Evolutionary conservation across 1,284 basidiomycete genomes (phyloP), one percentile per base, ranked within the genome.

Genomic region (Wallemia mellicola): DNA sequence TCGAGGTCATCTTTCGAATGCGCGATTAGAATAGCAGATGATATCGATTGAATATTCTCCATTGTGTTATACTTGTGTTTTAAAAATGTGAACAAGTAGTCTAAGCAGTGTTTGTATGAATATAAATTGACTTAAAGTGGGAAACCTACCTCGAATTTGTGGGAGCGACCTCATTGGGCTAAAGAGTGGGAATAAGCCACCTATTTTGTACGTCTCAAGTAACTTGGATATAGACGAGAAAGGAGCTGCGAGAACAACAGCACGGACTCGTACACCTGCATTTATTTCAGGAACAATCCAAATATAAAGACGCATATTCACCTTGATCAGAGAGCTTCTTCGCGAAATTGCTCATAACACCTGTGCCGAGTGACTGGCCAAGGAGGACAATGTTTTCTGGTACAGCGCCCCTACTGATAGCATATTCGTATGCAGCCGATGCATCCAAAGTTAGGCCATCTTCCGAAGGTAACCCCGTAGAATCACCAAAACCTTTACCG

Each of bases 401-500:
- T 30, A 69, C 68, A 14, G 79, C 79, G 3, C 56, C 59, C 24
- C 63, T 61, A 19, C 60, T 61, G 60, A 28, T 24, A 25, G 17
- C 24, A 22, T 32, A 38, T 19, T 24, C 77, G 76, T 80, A 94
- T 0, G 81, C 83, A 0, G 85, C 75, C 26, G 79, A 73, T 1
- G 86, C 87, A 66, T 96, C 92, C 2, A 70, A 69, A 0, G 78
- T 68, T 0, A 95, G 71, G 0, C 89, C 92, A 15, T 71, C 68
- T 67, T 91, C 82, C 11, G 76, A 79, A 0, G 89, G 89, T 0
- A 68, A 69, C 1, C 88, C 86, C 0, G 77, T 76, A 60, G 86
- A 89, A 67, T 96, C 88, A 0, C 75, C 91, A 65, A 84, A 96
- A 0, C 91, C n/a, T n/a, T n/a, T n/a, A n/a, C n/a, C n/a, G n/a